A percentile compares a stretch with the other conserved stretches of the same genome.
Evolutionary conservation across 371 early-diverging fungal species (phyloP).

Genomic region (Mucor racemosus): DNA sequence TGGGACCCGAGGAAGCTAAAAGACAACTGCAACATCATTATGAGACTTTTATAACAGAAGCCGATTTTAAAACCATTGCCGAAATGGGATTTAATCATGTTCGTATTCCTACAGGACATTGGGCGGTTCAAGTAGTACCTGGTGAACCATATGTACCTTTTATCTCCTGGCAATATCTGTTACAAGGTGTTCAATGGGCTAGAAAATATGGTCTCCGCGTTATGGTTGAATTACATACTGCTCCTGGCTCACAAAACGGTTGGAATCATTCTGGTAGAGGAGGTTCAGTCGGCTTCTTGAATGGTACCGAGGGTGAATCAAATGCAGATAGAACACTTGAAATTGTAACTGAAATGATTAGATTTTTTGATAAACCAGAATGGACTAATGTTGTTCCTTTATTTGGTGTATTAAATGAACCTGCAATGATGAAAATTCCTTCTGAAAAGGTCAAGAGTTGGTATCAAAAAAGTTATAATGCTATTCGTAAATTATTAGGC

Average conservation of each 20-base stretch:
- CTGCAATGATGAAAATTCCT: constrained; percentile 41
- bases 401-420: constrained; percentile 60
- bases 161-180: constrained; percentile 57
- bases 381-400: constrained; percentile 58
- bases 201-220: constrained; percentile 72
- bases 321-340: constrained; percentile 41
- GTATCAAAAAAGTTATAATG: constrained; percentile 41
- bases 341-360: constrained; percentile 42
- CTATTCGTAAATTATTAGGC: constrained; percentile 35
- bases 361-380: constrained; percentile 50
- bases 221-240: constrained; percentile 77
- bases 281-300: constrained; percentile 54
- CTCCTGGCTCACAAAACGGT: constrained; percentile 81
- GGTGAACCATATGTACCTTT: constrained; percentile 68
- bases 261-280: constrained; percentile 74
- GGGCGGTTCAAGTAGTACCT: constrained; percentile 57
- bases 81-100: constrained; percentile 73
- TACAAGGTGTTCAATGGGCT: constrained; percentile 68
- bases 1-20: constrained; percentile 65
- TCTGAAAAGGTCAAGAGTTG: constrained; percentile 30
- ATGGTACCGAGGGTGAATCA: constrained; percentile 40
- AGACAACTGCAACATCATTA: constrained; percentile 63
- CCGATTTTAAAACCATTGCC: constrained; percentile 66
- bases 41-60: constrained; percentile 70
- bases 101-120: constrained; percentile 78